Base-by-base conservation (phyloP, 257 asterid species). In the Penstemon davidsonii region DNA sequence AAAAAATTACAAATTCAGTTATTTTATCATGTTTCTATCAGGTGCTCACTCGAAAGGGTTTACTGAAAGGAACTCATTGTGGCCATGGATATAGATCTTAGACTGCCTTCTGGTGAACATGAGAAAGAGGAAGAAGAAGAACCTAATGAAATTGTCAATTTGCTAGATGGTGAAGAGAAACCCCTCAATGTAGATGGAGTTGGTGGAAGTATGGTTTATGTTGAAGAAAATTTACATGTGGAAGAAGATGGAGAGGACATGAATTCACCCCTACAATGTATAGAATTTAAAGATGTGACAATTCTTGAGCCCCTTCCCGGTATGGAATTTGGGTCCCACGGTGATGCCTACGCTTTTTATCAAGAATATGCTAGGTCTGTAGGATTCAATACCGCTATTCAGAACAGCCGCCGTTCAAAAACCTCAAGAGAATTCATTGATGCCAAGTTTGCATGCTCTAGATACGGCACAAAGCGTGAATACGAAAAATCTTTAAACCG, bases 251-350 rank as follows among this genome's bases (percentile, higher is more conserved):
- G 79, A 53, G 96, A 85, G 60, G 87, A 74, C 36, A 69, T 76
- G 78, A 78, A 78, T 64, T 80, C 88, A 61, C 85, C 94, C 41
- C 62, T 83, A 25, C 69, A 62, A 15, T 85, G 79, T 67, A 78
- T 81, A 69, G 89, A 84, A 66, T 80, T 84, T 63, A 88, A 86
- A 64, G 97, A 93, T 65, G 86, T 83, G 64, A 73, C 90, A 4
- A 84, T 85, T 81, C 96, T 93, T 45, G 99, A 93, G 84, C 99
- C 99, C 55, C 96, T 93, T 66, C 88, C 95, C 10, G 97, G 97
- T 36, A 93, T 90, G 99, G 99, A 93, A 69, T 93, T 93, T 71
- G 96, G 84, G 70, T 93, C 99, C 8, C 99, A 90, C 52, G 96
- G 89, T 12, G 99, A 85, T 40, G 99, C 99, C 55, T 93, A 90